phyloP scores from a whole-genome alignment of 345 rosid species.

The Carallia pectinifolia region DNA sequence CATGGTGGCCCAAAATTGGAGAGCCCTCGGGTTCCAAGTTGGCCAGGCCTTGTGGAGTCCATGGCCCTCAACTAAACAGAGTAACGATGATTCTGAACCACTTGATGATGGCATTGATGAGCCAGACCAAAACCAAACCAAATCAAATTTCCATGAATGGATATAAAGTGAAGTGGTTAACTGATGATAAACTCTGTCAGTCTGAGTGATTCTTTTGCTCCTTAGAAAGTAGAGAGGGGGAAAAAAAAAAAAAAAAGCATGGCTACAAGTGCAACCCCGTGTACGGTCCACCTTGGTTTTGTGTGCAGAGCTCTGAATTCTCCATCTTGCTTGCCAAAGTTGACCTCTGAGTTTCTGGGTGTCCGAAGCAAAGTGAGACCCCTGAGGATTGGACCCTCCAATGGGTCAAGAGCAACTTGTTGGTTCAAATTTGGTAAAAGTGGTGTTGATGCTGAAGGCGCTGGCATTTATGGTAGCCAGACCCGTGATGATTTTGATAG shows the following conservation, averaged over 20 bases:
- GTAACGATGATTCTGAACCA: too few relatives aligned
- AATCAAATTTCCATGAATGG: too few relatives aligned
- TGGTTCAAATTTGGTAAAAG: slow-evolving; percentile 88
- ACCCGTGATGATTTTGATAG: slow-evolving; percentile 82
- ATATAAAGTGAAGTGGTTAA: too few relatives aligned
- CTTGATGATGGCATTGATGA: too few relatives aligned
- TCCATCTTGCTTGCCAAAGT: slow-evolving; percentile 27
- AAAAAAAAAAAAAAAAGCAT: not conserved
- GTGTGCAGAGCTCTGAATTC: slow-evolving; percentile 36
- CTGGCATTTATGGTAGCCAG: slow-evolving; percentile 95
- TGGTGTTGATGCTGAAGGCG: slow-evolving; percentile 94
- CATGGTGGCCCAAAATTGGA: too few relatives aligned
- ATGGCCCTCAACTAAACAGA: too few relatives aligned
- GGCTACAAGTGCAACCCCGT: slow-evolving; percentile 23
- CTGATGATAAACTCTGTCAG: too few relatives aligned
- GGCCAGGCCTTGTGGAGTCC: too few relatives aligned
- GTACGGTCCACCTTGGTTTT: slow-evolving; percentile 30
- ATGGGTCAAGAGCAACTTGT: slow-evolving; percentile 64
- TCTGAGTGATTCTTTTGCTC: too few relatives aligned
- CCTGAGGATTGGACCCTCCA: slow-evolving; percentile 58
- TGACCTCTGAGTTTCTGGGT: slow-evolving; percentile 59
- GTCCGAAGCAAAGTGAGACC: slow-evolving; percentile 29
- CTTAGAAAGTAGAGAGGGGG: too few relatives aligned
- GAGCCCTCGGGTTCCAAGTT: too few relatives aligned
- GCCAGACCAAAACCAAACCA: too few relatives aligned